These are phyloP conservation scores for Agrostemma githago DNA, from an alignment of 148 eudicot genomes.

Conservation along the genomic window DNA sequence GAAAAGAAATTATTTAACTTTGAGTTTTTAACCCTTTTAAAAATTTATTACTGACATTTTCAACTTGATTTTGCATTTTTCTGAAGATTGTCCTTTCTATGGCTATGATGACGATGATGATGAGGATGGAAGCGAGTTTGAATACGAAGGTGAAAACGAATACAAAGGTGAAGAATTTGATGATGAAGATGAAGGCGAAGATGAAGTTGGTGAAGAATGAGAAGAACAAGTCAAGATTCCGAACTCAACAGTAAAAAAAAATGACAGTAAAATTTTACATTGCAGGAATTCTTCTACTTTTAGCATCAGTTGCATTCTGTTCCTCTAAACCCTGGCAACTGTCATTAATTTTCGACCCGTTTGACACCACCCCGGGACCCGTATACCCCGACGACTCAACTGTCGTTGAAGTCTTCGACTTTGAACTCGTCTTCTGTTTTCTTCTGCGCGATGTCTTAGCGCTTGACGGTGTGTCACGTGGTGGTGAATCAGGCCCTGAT, in stretches of 20 bases:
- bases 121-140: slow-evolving; percentile 3
- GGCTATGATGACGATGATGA: slow-evolving; percentile 3
- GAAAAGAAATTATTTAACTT: no score
- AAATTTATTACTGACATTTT: no score
- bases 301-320: slow-evolving; percentile 24
- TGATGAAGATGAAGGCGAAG: neutral
- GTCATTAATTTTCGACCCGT: neutral
- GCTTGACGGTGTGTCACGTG: slow-evolving; percentile 18
- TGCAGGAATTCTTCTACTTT: slow-evolving; percentile 20
- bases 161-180: neutral
- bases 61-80: neutral
- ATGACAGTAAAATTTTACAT: slow-evolving; percentile 20
- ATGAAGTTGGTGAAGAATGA: neutral
- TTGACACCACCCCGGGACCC: slow-evolving; percentile 11
- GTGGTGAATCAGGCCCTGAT: slow-evolving; percentile 23
- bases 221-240: neutral
- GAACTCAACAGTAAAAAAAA: neutral
- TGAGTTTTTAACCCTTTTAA: no score
- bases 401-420: slow-evolving; percentile 15
- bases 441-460: slow-evolving; percentile 29
- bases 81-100: slow-evolving; percentile 10
- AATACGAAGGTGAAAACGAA: neutral
- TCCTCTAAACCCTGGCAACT: slow-evolving; percentile 16
- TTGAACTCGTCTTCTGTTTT: slow-evolving; percentile 33
- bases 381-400: neutral